These are phyloP conservation scores for Xylaria sp. DNA, from an alignment of 2,329 filamentous ascomycete genomes.

Conservation along the genomic window DNA sequence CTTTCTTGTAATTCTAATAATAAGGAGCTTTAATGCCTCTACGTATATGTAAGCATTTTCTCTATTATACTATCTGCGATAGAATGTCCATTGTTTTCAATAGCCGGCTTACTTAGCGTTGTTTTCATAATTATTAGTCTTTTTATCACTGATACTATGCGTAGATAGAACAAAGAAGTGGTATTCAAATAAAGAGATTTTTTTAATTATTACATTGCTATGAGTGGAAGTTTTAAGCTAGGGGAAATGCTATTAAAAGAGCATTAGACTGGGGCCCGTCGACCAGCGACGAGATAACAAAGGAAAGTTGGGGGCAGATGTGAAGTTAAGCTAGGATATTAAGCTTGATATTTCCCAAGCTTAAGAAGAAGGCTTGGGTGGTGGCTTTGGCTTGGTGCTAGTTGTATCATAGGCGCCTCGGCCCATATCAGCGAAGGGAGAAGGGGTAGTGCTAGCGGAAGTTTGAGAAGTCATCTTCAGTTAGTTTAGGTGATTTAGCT, in stretches of 20 bases:
- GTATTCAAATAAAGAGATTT: neutral
- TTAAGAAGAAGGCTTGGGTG: neutral
- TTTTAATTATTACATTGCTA: neutral
- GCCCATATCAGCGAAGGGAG: neutral
- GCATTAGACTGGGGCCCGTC: neutral
- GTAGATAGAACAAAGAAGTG: neutral
- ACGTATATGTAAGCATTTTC: too few species aligned
- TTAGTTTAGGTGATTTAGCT: neutral
- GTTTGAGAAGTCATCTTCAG: neutral
- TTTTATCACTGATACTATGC: neutral
- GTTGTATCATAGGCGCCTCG: neutral
- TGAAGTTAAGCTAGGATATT: too few species aligned
- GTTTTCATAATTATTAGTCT: too few species aligned
- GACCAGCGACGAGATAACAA: neutral
- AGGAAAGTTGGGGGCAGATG: neutral
- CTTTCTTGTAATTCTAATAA: too few species aligned
- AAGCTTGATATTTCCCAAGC: neutral
- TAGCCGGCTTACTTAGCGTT: too few species aligned
- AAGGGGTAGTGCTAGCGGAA: neutral
- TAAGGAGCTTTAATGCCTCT: too few species aligned
- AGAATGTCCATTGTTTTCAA: too few species aligned
- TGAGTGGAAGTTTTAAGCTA: neutral
- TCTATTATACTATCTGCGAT: too few species aligned
- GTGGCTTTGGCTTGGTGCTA: neutral
- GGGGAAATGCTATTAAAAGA: neutral